A percentile compares a stretch with the other conserved stretches of the same genome.
Evolutionary conservation across 805 yeast species (phyloP).

Genomic region (Hanseniaspora guilliermondii): DNA sequence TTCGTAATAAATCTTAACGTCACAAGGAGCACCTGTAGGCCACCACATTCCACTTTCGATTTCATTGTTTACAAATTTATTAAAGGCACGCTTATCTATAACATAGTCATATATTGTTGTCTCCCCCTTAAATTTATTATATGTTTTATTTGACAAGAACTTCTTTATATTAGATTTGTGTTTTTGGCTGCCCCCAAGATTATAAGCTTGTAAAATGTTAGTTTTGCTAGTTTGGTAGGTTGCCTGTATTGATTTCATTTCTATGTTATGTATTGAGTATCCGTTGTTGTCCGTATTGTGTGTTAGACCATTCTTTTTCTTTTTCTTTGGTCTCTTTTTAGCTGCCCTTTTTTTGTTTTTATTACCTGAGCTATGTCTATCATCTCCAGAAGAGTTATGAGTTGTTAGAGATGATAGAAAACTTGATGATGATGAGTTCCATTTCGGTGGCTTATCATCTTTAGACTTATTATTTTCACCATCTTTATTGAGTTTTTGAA

Average conservation of each 20-base stretch:
- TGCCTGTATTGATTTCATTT: background rate
- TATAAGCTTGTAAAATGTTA: background rate
- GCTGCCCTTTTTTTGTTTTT: background rate
- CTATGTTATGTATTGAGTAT: background rate
- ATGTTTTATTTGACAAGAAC: background rate
- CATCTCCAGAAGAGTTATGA: background rate
- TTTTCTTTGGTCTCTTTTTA: background rate
- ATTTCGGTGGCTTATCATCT: background rate
- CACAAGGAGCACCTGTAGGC: background rate
- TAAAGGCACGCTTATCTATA: background rate
- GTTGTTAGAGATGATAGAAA: slow-evolving; percentile 1
- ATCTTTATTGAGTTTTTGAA: background rate
- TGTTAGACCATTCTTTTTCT: background rate
- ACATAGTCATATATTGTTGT: background rate
- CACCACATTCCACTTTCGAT: background rate
- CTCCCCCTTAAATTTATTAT: background rate
- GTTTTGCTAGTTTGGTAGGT: slow-evolving; percentile 2
- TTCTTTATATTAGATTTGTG: background rate
- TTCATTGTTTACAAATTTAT: background rate
- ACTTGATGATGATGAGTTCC: slow-evolving; percentile 5
- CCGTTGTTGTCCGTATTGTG: background rate
- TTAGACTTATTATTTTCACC: background rate
- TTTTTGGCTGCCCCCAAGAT: background rate
- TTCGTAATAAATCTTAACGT: background rate
- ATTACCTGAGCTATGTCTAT: too few species aligned